phyloP scores from a whole-genome alignment of 73 alveolate species.

The Stentor coeruleus region DNA sequence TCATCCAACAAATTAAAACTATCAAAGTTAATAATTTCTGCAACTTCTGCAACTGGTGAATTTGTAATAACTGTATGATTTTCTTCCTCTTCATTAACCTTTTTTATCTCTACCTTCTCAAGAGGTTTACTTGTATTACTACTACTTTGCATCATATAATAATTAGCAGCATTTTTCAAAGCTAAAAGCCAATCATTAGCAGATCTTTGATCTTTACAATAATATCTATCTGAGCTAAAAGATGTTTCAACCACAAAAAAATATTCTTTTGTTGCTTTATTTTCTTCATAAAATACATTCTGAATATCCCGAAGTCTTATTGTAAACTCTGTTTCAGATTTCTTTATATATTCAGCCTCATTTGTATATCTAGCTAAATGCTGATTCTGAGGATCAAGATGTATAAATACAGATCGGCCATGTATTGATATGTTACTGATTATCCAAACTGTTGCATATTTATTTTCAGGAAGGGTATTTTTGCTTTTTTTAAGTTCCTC shows the following conservation, averaged over 20 bases:
- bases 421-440: neutral
- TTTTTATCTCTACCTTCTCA: neutral
- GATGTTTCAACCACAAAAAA: neutral
- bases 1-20: neutral
- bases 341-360: neutral
- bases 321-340: neutral
- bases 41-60: conserved; percentile 15
- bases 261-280: neutral
- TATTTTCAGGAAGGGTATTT: neutral
- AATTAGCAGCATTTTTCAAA: conserved; percentile 21
- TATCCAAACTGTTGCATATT: neutral
- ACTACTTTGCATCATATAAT: neutral
- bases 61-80: conserved; percentile 2
- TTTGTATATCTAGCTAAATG: neutral
- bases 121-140: neutral
- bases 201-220: neutral
- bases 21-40: conserved; percentile 25
- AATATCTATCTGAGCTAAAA: neutral
- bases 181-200: neutral
- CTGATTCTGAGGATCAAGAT: neutral
- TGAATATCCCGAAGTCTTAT: neutral
- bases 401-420: neutral
- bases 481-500: neutral
- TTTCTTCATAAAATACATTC: neutral
- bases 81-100: conserved; percentile 14